Percentiles rank a stretch among this genome's conserved stretches.
Evolutionary conservation across 1,139 yeast genomes (phyloP).

Genomic region (Suhomyces terraborum): DNA sequence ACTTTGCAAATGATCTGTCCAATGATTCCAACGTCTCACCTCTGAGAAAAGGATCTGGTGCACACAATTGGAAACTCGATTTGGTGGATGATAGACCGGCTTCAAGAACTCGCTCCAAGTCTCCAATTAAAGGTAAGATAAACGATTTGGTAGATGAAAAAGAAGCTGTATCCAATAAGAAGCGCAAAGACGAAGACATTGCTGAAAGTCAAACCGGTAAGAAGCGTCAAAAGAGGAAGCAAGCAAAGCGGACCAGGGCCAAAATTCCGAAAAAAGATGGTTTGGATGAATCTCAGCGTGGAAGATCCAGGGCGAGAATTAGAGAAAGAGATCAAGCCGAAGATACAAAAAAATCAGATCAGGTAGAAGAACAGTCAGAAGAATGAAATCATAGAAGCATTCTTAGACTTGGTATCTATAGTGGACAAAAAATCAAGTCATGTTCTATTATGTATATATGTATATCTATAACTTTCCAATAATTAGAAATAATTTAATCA

Average conservation of each 20-base stretch:
- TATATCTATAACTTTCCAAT: too few species aligned
- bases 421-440: too few species aligned
- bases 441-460: too few species aligned
- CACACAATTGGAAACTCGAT: conserved; percentile 12
- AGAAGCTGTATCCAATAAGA: conserved; percentile 16
- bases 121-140: conserved; percentile 41
- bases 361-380: too few species aligned
- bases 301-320: conserved; percentile 7
- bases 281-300: conserved; percentile 3
- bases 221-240: conserved; percentile 15
- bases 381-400: too few species aligned
- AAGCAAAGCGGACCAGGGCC: background rate
- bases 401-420: too few species aligned
- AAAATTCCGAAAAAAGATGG: conserved; percentile 1
- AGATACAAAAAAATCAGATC: too few species aligned
- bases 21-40: conserved; percentile 5
- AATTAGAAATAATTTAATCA: too few species aligned
- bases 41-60: conserved; percentile 12
- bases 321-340: conserved; percentile 5
- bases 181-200: conserved; percentile 13
- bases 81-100: conserved; percentile 35
- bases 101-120: conserved; percentile 43
- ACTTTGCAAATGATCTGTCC: conserved; percentile 10
- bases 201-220: conserved; percentile 6
- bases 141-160: conserved; percentile 30